These are phyloP conservation scores for Cucurbita maxima DNA, from an alignment of 306 rosid genomes.

Conservation along the genomic window DNA sequence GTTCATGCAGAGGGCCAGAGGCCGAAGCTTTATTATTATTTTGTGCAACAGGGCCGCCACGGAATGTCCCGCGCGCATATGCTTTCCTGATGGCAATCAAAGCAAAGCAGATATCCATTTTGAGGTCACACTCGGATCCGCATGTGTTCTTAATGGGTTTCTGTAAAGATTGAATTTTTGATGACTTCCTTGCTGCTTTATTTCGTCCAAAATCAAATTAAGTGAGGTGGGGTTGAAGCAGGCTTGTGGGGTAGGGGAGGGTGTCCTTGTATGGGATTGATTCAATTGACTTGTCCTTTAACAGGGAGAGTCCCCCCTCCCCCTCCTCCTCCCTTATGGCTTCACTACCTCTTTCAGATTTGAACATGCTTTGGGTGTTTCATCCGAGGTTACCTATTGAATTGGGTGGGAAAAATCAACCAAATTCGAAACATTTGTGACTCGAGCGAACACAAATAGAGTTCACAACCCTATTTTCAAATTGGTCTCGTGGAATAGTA, in stretches of 20 bases:
- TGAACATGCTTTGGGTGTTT: not conserved
- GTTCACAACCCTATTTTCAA: no score
- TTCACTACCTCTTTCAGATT: not conserved
- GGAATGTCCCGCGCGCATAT: not conserved
- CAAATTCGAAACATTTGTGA: no score
- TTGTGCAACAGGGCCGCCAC: not conserved
- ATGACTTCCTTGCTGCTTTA: not conserved
- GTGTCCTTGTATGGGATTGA: constrained; percentile 2
- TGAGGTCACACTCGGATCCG: not conserved
- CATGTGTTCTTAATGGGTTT: not conserved
- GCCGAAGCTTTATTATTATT: not conserved
- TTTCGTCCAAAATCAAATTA: not conserved
- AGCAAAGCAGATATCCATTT: not conserved
- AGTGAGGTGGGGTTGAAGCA: not conserved
- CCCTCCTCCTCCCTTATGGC: not conserved
- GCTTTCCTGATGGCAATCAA: not conserved
- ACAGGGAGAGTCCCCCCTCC: not conserved
- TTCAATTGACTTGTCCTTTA: constrained; percentile 2
- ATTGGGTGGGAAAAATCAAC: no score
- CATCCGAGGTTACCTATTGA: no score
- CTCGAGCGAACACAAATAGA: no score
- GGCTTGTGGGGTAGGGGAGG: not conserved
- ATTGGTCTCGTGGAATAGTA: no score
- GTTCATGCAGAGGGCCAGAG: not conserved
- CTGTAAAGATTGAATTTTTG: not conserved